Conservation (phyloP, 2,329 filamentous ascomycete species). For the Pestalotiopsis sp. region DNA sequence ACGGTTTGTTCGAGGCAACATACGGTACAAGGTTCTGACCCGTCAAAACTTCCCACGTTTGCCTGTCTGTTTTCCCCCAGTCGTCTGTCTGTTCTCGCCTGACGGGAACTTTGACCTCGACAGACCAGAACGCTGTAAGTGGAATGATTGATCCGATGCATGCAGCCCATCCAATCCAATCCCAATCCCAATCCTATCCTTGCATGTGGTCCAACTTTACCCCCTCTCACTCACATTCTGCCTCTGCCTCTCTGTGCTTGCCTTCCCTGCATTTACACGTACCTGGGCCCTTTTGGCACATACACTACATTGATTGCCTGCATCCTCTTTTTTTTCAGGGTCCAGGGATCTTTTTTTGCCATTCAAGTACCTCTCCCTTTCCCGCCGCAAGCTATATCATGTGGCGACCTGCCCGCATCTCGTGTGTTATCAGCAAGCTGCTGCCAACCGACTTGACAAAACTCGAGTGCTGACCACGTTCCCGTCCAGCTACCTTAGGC, state of each 20-base stretch:
- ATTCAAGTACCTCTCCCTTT: background rate
- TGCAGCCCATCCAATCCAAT: background rate
- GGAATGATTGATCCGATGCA: background rate
- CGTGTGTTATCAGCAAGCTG: background rate
- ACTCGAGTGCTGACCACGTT: background rate
- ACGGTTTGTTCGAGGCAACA: too few relatives aligned
- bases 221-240: background rate
- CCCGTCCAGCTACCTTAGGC: background rate
- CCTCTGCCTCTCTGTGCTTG: background rate
- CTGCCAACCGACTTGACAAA: background rate
- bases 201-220: too few relatives aligned
- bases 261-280: background rate
- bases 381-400: background rate
- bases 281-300: background rate
- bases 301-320: background rate
- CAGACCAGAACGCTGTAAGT: background rate
- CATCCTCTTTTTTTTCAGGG: background rate
- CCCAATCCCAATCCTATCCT: too few relatives aligned
- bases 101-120: background rate
- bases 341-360: background rate
- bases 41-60: background rate
- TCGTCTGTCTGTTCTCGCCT: background rate
- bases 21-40: background rate
- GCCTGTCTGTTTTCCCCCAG: background rate
- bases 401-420: background rate